Percentiles rank a stretch among this genome's conserved stretches.
Evolutionary conservation across 176 grass and related monocot genomes (phyloP).

Genomic region (Cocos nucifera): DNA sequence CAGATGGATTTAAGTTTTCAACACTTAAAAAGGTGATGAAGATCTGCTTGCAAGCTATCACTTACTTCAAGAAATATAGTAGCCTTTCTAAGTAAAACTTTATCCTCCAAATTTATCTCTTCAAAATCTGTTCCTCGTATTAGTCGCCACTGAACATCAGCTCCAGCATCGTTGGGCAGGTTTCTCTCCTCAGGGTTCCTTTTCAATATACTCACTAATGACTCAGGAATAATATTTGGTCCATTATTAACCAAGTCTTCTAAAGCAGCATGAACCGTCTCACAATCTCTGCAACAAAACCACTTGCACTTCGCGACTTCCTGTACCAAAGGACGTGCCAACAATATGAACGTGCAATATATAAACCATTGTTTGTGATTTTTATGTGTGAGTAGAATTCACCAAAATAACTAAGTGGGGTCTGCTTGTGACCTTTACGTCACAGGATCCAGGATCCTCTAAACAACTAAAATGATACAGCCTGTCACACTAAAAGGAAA

Average conservation of each 20-base stretch:
- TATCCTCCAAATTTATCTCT: not conserved
- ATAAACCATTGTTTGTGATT: too few species aligned
- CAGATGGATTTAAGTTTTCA: too few species aligned
- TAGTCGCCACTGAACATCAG: slow-evolving; percentile 3
- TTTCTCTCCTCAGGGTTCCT: not conserved
- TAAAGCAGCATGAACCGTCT: not conserved
- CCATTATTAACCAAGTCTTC: not conserved
- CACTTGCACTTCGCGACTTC: slow-evolving; percentile 5
- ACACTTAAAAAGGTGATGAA: too few species aligned
- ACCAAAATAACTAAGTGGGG: slow-evolving; percentile 21
- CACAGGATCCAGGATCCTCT: slow-evolving; percentile 8
- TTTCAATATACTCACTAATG: not conserved
- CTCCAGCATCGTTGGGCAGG: not conserved
- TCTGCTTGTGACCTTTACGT: slow-evolving; percentile 20
- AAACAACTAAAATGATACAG: slow-evolving; percentile 64
- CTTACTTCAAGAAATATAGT: slow-evolving; percentile 5
- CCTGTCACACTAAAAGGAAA: slow-evolving; percentile 51
- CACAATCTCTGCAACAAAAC: slow-evolving; percentile 4
- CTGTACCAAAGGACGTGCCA: not conserved
- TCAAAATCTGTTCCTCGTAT: slow-evolving; percentile 1
- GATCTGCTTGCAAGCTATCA: not conserved
- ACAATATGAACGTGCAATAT: not conserved
- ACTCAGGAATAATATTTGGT: too few species aligned
- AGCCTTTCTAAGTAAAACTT: not conserved
- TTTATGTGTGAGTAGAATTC: not conserved